Evolutionary conservation across 176 grass and related monocot species (phyloP).

Genomic region (Aegilops umbellulata): DNA sequence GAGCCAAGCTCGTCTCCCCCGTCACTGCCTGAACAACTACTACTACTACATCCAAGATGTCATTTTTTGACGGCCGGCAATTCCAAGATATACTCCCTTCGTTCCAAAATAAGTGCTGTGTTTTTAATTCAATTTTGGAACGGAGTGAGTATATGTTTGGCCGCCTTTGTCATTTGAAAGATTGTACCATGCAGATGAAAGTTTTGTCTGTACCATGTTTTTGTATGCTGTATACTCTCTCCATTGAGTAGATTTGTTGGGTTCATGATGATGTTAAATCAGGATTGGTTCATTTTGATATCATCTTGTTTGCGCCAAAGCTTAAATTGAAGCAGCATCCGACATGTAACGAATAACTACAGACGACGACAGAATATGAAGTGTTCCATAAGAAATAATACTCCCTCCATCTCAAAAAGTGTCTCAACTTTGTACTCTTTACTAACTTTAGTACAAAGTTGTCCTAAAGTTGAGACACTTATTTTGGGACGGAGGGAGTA

Average conservation of each 20-base stretch:
- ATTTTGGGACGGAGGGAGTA: too few species aligned
- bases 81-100: neutral
- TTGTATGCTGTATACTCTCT: neutral
- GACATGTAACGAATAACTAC: too few species aligned
- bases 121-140: too few species aligned
- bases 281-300: neutral
- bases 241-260: neutral
- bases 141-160: neutral
- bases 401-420: too few species aligned
- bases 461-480: too few species aligned
- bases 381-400: too few species aligned
- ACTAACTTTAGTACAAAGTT: too few species aligned
- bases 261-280: neutral
- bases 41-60: too few species aligned
- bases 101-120: too few species aligned
- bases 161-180: neutral
- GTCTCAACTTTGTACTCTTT: too few species aligned
- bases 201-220: neutral
- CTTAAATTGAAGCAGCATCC: neutral
- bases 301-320: neutral
- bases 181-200: too few species aligned
- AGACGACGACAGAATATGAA: too few species aligned
- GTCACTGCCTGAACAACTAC: neutral
- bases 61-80: neutral
- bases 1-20: conserved; percentile 50